phyloP scores from a whole-genome alignment of 2,329 filamentous ascomycete species.

The Exophiala bonariae region DNA sequence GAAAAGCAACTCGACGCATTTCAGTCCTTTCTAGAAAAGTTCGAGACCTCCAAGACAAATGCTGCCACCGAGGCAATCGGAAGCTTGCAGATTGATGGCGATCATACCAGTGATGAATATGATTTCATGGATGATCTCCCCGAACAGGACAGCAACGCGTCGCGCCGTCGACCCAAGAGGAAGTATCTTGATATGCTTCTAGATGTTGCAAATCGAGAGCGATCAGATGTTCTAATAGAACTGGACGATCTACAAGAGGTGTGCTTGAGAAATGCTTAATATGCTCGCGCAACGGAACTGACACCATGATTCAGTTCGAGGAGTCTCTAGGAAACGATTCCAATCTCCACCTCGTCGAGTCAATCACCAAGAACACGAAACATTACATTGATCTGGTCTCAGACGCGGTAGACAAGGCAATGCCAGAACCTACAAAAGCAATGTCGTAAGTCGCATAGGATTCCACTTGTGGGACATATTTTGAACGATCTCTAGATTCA shows the following conservation, averaged over 20 bases:
- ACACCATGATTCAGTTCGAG: conserved; percentile 64
- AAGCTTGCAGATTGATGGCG: conserved; percentile 81
- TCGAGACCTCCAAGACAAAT: conserved; percentile 72
- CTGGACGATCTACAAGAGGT: conserved; percentile 81
- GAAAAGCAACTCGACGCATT: conserved; percentile 77
- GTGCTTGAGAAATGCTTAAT: conserved; percentile 36
- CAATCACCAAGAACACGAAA: conserved; percentile 86
- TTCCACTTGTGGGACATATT: neutral
- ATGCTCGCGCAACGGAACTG: neutral
- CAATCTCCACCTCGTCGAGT: conserved; percentile 69
- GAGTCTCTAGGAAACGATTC: conserved; percentile 66
- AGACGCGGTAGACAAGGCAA: conserved; percentile 79
- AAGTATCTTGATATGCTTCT: conserved; percentile 92
- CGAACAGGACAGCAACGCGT: conserved; percentile 50
- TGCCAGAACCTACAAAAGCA: conserved; percentile 77
- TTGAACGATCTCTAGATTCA: conserved; percentile 64
- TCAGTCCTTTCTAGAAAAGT: conserved; percentile 81
- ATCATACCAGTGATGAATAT: conserved; percentile 84
- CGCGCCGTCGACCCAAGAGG: conserved; percentile 62
- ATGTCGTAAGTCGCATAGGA: conserved; percentile 60
- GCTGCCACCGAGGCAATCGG: conserved; percentile 77
- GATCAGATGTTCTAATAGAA: conserved; percentile 79
- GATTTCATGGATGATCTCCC: conserved; percentile 88
- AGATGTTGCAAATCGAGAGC: conserved; percentile 76
- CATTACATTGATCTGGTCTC: conserved; percentile 94